Evolutionary conservation across 257 asterid genomes (phyloP), one percentile per base, ranked within the genome.

Genomic region (Nyctanthes arbortristis): DNA sequence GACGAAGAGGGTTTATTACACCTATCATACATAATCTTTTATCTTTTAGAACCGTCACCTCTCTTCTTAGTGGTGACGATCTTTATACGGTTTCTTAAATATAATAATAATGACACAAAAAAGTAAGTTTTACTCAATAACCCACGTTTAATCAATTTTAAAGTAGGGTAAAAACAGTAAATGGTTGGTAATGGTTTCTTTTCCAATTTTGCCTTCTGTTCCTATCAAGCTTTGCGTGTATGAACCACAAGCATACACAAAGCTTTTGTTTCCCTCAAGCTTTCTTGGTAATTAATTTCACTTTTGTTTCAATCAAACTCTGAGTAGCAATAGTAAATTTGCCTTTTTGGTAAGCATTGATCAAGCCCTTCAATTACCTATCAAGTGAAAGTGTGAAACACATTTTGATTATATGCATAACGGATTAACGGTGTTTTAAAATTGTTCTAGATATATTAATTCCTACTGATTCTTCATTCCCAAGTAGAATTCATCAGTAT

Each of bases 261-360:
- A 52, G 59, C 59, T 52, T 52, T 52, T 52, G 59, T 52, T 52
- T 7, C 59, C 10, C 7, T 52, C 30, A 52, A 52, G 59, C 59
- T 52, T 52, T 52, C 59, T 22, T 6, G 59, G 29, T 52, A 52
- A 52, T 22, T 52, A 52, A 22, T 52, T 22, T 52, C 13, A 13
- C 59, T 52, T 52, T 52, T 13, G 59, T 22, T 52, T 52, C 59
- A 28, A 52, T 52, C 59, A 52, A 22, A 14, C 59, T 52, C 9
- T 52, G 27, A 39, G 8, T 52, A 22, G 14, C 1, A 5, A 22
- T 52, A 52, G 22, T 52, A 6, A 52, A 24, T 52, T 49, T 22
- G 58, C 3, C 58, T 49, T 20, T 49, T 49, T 25, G 13, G 20
- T 49, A 8, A 20, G 25, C 8, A 49, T 10, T 22, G 14, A 10